A percentile compares a stretch with the other conserved stretches of the same genome.
Conservation (phyloP, 192 early-diverging fungal species). For the Coemansia sp. region DNA sequence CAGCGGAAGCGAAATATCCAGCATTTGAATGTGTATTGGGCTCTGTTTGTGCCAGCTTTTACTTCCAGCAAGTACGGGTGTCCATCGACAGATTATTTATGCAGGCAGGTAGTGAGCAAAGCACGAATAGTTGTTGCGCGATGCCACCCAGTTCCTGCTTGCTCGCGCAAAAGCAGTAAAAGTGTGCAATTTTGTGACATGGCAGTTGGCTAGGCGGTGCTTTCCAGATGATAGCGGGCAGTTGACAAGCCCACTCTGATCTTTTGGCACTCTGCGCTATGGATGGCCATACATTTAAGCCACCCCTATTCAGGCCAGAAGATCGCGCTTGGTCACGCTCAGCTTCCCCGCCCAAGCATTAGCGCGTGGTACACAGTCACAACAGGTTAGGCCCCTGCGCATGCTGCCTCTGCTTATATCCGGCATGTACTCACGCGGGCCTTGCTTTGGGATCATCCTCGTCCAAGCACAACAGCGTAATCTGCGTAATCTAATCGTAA, state of each 20-base stretch:
- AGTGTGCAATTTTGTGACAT: background rate
- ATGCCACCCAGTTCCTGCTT: background rate
- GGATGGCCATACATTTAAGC: background rate
- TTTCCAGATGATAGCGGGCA: background rate
- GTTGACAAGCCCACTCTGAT: background rate
- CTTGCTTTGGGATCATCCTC: background rate
- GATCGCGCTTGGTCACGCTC: background rate
- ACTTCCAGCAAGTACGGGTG: background rate
- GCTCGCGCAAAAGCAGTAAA: background rate
- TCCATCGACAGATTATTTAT: conserved; percentile 1
- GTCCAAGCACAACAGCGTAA: background rate
- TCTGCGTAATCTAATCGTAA: background rate
- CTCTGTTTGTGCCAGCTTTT: background rate
- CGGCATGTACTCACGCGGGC: background rate
- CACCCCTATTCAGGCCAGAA: background rate
- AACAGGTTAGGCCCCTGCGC: background rate
- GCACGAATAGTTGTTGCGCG: background rate
- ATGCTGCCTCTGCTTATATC: background rate
- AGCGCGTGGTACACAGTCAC: conserved; percentile 6
- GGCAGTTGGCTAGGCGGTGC: background rate
- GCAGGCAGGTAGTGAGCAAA: background rate
- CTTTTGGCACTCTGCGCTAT: background rate
- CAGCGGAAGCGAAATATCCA: background rate
- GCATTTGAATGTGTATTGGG: background rate
- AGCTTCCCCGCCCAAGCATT: background rate